These are phyloP conservation scores for Solanum piurae DNA, from an alignment of 257 asterid species.

Conservation along the genomic window DNA sequence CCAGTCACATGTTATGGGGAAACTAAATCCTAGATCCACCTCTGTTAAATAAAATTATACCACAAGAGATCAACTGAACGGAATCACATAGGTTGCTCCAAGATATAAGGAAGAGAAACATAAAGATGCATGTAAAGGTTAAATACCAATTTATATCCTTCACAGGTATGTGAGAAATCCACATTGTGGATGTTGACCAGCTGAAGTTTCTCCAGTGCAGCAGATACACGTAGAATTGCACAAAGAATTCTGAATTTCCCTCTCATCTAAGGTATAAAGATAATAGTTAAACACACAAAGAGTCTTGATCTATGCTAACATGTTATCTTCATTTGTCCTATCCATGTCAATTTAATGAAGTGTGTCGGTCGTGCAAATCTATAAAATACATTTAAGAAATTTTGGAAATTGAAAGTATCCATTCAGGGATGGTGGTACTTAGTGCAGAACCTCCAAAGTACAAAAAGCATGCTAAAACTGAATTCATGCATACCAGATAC, in stretches of 20 bases:
- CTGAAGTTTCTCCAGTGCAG: slow-evolving; percentile 30
- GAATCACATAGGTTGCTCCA: background rate
- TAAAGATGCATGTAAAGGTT: background rate
- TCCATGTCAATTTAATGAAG: no score
- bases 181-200: slow-evolving; percentile 15
- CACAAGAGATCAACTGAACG: background rate
- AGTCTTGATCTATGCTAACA: no score
- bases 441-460: no score
- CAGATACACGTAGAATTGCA: slow-evolving; percentile 52
- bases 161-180: slow-evolving; percentile 31
- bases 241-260: slow-evolving; percentile 56
- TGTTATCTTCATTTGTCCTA: no score
- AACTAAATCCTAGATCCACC: background rate
- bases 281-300: background rate
- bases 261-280: slow-evolving; percentile 22
- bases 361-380: no score
- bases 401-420: no score
- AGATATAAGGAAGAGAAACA: background rate
- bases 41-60: background rate
- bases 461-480: no score
- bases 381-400: no score
- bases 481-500: no score
- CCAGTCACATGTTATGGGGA: background rate
- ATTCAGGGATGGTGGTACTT: no score
- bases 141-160: slow-evolving; percentile 53